Conservation (phyloP, 2,329 filamentous ascomycete genomes). For the Aschersonia sp. region DNA sequence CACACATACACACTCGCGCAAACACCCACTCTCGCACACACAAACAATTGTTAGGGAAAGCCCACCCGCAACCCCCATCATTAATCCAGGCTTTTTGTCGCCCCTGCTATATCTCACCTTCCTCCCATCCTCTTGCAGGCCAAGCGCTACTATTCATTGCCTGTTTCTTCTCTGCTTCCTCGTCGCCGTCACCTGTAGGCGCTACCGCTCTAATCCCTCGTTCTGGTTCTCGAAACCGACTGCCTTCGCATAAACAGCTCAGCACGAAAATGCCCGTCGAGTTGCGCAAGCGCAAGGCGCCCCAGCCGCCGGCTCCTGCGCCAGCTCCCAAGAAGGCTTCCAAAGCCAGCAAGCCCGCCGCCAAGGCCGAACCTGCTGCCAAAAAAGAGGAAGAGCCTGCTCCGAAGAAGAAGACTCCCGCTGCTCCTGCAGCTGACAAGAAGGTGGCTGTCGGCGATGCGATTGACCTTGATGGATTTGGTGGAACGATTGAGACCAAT, state of each 20-base stretch:
- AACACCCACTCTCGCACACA: too few relatives aligned
- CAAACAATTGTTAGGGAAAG: not conserved
- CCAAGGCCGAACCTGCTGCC: conserved; percentile 11
- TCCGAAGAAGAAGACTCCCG: not conserved
- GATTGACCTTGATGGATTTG: conserved; percentile 43
- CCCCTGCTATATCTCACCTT: not conserved
- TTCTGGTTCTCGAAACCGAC: not conserved
- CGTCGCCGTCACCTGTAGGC: not conserved
- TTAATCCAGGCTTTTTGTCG: not conserved
- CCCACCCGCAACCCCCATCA: not conserved
- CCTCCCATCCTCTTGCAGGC: too few relatives aligned
- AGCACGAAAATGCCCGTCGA: conserved; percentile 36
- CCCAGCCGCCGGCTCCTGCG: conserved; percentile 28
- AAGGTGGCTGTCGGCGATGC: conserved; percentile 39
- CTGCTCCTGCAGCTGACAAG: conserved; percentile 14
- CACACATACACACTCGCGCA: too few relatives aligned
- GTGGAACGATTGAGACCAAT: conserved; percentile 67
- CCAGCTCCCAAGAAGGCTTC: conserved; percentile 26
- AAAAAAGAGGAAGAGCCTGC: conserved; percentile 9
- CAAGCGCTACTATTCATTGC: not conserved
- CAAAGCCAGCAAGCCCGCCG: conserved; percentile 23
- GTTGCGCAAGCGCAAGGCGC: conserved; percentile 47
- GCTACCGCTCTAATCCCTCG: not conserved
- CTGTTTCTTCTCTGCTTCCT: not conserved
- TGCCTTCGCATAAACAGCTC: not conserved